Percentiles rank a stretch among this genome's conserved stretches.
Conservation (phyloP, 208 protist species). For the Wallacemonas rigidus region DNA sequence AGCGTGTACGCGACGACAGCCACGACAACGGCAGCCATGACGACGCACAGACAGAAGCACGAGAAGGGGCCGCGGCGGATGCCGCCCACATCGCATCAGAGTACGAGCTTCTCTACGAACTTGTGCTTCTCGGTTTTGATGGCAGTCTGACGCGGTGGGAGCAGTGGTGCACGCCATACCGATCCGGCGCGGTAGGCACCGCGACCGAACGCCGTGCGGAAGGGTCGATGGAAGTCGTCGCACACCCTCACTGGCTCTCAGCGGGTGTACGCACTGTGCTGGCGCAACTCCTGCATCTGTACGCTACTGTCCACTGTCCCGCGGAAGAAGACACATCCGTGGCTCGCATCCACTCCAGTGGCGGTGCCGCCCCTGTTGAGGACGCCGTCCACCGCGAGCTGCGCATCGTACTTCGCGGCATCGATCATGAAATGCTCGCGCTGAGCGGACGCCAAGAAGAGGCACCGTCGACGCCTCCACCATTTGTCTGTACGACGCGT, state of each 20-base stretch:
- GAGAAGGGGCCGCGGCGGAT: not conserved
- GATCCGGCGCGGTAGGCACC: too few species aligned
- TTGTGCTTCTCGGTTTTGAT: slow-evolving; percentile 13
- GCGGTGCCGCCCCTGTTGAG: not conserved
- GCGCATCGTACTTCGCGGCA: slow-evolving; percentile 21
- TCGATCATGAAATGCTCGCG: slow-evolving; percentile 34
- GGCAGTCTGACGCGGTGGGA: slow-evolving; percentile 7
- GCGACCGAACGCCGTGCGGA: too few species aligned
- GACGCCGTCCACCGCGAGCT: not conserved
- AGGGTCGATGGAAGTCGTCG: too few species aligned
- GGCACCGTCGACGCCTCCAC: too few species aligned
- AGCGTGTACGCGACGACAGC: not conserved
- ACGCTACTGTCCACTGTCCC: slow-evolving; percentile 19
- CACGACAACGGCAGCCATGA: too few species aligned
- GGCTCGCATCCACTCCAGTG: too few species aligned
- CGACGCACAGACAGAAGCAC: too few species aligned
- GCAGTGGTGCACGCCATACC: not conserved
- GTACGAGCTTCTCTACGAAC: slow-evolving; percentile 10
- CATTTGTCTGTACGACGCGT: too few species aligned
- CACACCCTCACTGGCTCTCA: slow-evolving; percentile 27
- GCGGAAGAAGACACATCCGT: not conserved
- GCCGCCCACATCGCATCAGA: slow-evolving; percentile 1
- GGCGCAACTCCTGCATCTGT: slow-evolving; percentile 22
- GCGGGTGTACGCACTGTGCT: slow-evolving; percentile 23
- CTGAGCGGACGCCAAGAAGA: slow-evolving; percentile 19